Evolutionary conservation across 2,329 filamentous ascomycete species (phyloP).

Genomic region (Fusarium luffae): DNA sequence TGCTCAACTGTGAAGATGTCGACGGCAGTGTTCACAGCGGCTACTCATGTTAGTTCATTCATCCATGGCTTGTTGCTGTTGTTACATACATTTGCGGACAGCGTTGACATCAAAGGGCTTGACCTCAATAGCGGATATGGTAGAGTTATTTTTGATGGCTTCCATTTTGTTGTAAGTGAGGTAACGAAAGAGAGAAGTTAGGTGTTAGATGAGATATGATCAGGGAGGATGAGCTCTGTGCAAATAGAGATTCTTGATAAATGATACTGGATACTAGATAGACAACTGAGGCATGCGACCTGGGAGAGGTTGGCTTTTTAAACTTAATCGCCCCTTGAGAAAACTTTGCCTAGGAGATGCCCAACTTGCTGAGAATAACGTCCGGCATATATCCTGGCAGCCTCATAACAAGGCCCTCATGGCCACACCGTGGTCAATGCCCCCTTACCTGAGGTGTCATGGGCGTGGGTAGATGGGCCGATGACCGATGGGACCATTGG

Average conservation of each 20-base stretch:
- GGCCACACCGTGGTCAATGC: conserved; percentile 46
- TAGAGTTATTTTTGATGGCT: conserved; percentile 38
- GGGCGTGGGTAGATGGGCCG: conserved; percentile 45
- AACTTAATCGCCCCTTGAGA: conserved; percentile 11
- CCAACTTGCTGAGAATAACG: conserved; percentile 21
- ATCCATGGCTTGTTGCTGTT: too few relatives aligned
- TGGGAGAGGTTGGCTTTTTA: conserved; percentile 28
- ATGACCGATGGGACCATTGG: conserved; percentile 44
- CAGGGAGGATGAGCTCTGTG: neutral
- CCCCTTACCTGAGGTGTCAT: conserved; percentile 34
- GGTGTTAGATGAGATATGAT: neutral
- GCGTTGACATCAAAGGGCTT: conserved; percentile 17
- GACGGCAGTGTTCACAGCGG: conserved; percentile 39
- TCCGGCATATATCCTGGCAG: conserved; percentile 33
- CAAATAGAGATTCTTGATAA: conserved; percentile 2
- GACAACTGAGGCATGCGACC: neutral
- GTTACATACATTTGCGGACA: conserved; percentile 28
- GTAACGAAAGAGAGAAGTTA: neutral
- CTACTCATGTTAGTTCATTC: conserved; percentile 32
- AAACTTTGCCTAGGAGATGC: conserved; percentile 30
- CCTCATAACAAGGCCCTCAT: conserved; percentile 42
- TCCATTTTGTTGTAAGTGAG: conserved; percentile 35
- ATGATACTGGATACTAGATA: conserved; percentile 9
- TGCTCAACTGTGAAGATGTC: conserved; percentile 40
- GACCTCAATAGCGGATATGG: conserved; percentile 34